phyloP scores from a whole-genome alignment of 2,329 filamentous ascomycete species.

The Paraphaeosphaeria minitans region DNA sequence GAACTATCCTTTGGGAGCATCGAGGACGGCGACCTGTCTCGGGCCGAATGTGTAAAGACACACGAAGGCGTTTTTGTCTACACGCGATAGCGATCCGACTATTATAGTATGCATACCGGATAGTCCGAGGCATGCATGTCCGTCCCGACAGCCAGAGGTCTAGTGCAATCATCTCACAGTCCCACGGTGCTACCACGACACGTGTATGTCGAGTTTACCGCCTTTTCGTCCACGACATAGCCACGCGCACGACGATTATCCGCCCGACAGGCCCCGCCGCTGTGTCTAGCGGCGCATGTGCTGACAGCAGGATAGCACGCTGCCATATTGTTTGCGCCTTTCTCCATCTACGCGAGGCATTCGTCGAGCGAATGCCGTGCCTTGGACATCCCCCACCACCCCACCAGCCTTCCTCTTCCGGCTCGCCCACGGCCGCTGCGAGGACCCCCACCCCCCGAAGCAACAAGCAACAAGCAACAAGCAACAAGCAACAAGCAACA shows the following conservation, averaged over 20 bases:
- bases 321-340: slow-evolving; percentile 17
- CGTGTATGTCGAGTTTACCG: slow-evolving; percentile 31
- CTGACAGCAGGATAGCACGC: slow-evolving; percentile 19
- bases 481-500: too few species aligned
- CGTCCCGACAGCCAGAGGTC: not conserved
- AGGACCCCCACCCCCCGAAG: not conserved
- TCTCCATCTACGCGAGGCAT: slow-evolving; percentile 24
- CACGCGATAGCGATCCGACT: not conserved
- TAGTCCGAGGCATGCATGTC: not conserved
- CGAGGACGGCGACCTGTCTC: not conserved
- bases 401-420: slow-evolving; percentile 6
- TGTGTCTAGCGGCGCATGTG: slow-evolving; percentile 7
- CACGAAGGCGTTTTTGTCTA: not conserved
- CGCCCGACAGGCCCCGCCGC: not conserved
- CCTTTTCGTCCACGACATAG: slow-evolving; percentile 17
- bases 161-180: not conserved
- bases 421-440: not conserved
- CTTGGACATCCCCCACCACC: slow-evolving; percentile 4
- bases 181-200: slow-evolving; percentile 25
- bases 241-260: not conserved
- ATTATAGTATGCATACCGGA: not conserved
- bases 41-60: not conserved
- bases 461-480: too few species aligned
- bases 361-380: slow-evolving; percentile 11
- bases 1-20: not conserved